These are phyloP conservation scores for Daldinia sp. DNA, from an alignment of 2,329 filamentous ascomycete genomes.

Conservation along the genomic window DNA sequence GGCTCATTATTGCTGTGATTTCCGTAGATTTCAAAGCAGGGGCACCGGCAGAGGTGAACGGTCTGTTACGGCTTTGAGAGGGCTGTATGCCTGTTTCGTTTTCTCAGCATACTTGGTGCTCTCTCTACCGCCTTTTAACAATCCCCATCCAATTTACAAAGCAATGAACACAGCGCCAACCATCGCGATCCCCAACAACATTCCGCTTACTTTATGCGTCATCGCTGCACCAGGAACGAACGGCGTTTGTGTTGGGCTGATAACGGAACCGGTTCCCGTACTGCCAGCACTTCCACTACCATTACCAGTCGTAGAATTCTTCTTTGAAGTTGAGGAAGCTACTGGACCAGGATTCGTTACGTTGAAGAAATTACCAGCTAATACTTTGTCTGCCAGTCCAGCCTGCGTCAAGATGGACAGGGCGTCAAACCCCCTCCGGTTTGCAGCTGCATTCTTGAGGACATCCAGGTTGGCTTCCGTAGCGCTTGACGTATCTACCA, in stretches of 20 bases:
- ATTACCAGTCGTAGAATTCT: constrained; percentile 19
- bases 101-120: constrained; percentile 10
- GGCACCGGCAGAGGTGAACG: constrained; percentile 24
- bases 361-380: constrained; percentile 53
- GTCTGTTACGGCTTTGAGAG: constrained; percentile 5
- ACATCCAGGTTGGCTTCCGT: constrained; percentile 42
- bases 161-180: constrained; percentile 44
- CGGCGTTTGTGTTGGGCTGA: constrained; percentile 37
- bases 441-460: constrained; percentile 47
- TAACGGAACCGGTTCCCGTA: constrained; percentile 36
- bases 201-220: constrained; percentile 41
- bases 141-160: constrained; percentile 35
- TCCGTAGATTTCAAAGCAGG: constrained; percentile 27
- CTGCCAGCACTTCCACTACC: constrained; percentile 8
- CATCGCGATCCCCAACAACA: constrained; percentile 43
- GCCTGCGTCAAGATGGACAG: constrained; percentile 45
- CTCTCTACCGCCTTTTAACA: constrained; percentile 13
- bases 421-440: constrained; percentile 47
- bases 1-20: constrained; percentile 16
- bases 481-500: constrained; percentile 50
- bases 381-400: constrained; percentile 49
- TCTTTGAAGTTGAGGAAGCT: constrained; percentile 30
- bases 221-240: constrained; percentile 39
- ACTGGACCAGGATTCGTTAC: constrained; percentile 51
- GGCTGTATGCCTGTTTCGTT: constrained; percentile 13